A percentile compares a stretch with the other conserved stretches of the same genome.
These are phyloP conservation scores for Picea sitchensis DNA, from an alignment of 75 land plant species.

Conservation along the genomic window DNA sequence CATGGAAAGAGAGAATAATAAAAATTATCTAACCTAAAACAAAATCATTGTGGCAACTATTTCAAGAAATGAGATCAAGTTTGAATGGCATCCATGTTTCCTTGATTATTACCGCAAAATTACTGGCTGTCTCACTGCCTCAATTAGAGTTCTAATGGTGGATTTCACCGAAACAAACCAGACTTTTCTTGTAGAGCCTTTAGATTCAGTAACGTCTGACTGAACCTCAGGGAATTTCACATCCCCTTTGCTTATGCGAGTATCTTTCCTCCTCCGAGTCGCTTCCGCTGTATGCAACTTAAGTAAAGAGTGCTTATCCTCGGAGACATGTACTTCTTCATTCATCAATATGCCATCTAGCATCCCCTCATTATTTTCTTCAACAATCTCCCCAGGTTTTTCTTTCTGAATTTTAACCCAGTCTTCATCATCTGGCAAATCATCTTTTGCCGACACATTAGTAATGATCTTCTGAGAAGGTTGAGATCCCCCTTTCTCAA, in stretches of 20 bases:
- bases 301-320: slow-evolving; percentile 11
- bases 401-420: slow-evolving; percentile 15
- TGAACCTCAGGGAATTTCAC: neutral
- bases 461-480: neutral
- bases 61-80: neutral
- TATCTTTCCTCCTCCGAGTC: slow-evolving; percentile 8
- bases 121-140: slow-evolving; percentile 24
- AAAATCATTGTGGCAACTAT: neutral
- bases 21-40: neutral
- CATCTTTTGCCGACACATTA: neutral
- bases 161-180: slow-evolving; percentile 8
- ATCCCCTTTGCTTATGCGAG: neutral
- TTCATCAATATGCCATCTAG: slow-evolving; percentile 2
- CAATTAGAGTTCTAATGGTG: neutral
- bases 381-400: slow-evolving; percentile 4
- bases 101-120: slow-evolving; percentile 20
- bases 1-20: neutral
- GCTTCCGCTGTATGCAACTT: slow-evolving; percentile 9
- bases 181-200: neutral
- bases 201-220: neutral
- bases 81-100: neutral
- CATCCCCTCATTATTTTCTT: slow-evolving; percentile 5
- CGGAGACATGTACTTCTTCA: neutral
- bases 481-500: neutral
- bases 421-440: slow-evolving; percentile 14